Evolutionary conservation across 192 early-diverging fungal genomes (phyloP), one percentile per base, ranked within the genome.

Genomic region (Mortierella alpina): DNA sequence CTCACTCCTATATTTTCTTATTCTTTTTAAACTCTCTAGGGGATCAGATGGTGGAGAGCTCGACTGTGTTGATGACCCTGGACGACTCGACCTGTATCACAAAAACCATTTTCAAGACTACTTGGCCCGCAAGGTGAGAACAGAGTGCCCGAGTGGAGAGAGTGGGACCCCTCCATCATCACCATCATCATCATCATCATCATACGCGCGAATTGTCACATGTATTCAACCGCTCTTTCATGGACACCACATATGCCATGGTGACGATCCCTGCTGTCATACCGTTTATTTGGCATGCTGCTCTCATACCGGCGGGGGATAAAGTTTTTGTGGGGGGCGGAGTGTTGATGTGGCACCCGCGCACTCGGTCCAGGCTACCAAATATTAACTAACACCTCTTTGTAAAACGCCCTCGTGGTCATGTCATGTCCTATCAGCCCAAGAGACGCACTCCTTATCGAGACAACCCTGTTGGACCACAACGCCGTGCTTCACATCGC

Each of bases 41-140:
- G 82, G 82, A 83, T 62, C 73, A 45, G 31, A 83, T 83, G 82
- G 74, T 83, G 23, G 82, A 83, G 22, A 83, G 82, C 53, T 83
- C 73, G 15, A 70, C 73, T 46, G 74, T 83, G n/a, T 58, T 83
- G 50, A 70, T 76, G 58, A 83, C 69, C 17, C 23, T 83, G 44
- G 82, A 76, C 41, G 74, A 83, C 22, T 76, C 70, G 14, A 83
- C 82, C 4, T 83, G 73, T 54, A 83, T 83, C 41, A 83, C 82
- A 45, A 83, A 76, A 55, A 70, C 82, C 20, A 72, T 76, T 1
- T 83, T 83, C 69, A 83, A 83, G 39, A 83, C 68, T 12, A 83
- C 63, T 17, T 83, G 82, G 82, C 82, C 73, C 12, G 68, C 82
- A 44, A 83, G 82, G 82, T 83, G 72, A 20, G 54, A 31, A 31